phyloP scores from a whole-genome alignment of 345 rosid species.

The Heritiera littoralis region DNA sequence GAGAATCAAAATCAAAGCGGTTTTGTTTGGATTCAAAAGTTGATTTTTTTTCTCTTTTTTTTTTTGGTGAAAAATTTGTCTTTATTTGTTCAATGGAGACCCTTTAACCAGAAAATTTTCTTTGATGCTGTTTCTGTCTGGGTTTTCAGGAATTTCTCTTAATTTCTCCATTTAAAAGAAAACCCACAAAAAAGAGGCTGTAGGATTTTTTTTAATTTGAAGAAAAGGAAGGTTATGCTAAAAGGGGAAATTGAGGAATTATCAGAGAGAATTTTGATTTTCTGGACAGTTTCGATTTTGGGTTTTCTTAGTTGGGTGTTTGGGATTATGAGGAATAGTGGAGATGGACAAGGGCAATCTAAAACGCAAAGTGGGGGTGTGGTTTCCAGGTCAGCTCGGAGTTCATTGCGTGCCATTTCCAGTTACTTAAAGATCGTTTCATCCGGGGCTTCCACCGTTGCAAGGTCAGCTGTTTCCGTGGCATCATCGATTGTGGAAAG shows the following conservation, averaged over 20 bases:
- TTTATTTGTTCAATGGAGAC: no score
- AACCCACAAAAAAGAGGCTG: background rate
- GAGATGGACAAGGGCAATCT: conserved; percentile 45
- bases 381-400: conserved; percentile 60
- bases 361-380: conserved; percentile 37
- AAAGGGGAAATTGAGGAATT: conserved; percentile 40
- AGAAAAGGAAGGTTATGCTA: conserved; percentile 42
- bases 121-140: conserved; percentile 9
- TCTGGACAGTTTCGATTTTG: conserved; percentile 39
- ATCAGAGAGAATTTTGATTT: conserved; percentile 25
- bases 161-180: conserved; percentile 2
- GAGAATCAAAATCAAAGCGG: conserved; percentile 16
- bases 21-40: conserved; percentile 22
- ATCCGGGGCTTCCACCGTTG: conserved; percentile 88
- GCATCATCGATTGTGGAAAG: conserved; percentile 79
- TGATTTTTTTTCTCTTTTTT: conserved; percentile 14
- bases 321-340: conserved; percentile 66
- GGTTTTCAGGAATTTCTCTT: conserved; percentile 25
- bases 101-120: background rate
- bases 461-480: conserved; percentile 76
- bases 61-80: no score
- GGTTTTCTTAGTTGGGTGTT: conserved; percentile 27
- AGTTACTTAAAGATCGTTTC: conserved; percentile 77
- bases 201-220: background rate
- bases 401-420: conserved; percentile 76